A percentile compares a stretch with the other conserved stretches of the same genome.
Conservation (phyloP, 208 protist species). For the Porcisia hertigi region DNA sequence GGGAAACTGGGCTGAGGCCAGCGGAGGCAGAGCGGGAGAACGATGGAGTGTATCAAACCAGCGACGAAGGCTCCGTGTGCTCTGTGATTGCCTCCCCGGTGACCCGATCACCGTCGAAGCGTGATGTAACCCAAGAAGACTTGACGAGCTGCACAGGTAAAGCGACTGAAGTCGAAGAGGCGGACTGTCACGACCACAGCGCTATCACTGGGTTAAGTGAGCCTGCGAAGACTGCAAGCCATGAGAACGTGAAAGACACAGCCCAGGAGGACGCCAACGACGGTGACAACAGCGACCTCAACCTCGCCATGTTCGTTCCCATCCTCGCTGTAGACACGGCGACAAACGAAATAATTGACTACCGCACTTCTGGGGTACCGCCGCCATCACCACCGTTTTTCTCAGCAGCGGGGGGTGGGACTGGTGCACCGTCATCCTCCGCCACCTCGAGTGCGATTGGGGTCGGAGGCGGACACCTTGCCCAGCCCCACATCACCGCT, state of each 20-base stretch:
- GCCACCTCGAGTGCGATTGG: neutral
- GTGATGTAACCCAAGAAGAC: neutral
- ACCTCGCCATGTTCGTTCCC: constrained; percentile 36
- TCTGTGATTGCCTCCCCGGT: neutral
- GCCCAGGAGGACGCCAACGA: neutral
- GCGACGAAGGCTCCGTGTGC: neutral
- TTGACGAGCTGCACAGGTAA: neutral
- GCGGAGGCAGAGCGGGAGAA: neutral
- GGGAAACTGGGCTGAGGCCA: neutral
- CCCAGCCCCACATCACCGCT: constrained; percentile 6
- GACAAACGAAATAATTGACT: constrained; percentile 40
- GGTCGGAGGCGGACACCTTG: neutral
- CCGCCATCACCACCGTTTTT: too few species aligned
- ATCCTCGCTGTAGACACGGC: constrained; percentile 32
- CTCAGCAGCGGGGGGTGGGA: neutral
- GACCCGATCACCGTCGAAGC: neutral
- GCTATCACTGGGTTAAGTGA: neutral
- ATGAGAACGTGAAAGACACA: neutral
- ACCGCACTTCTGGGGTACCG: constrained; percentile 12
- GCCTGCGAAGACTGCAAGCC: neutral
- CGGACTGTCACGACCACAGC: neutral
- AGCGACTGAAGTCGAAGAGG: neutral
- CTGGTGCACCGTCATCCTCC: neutral
- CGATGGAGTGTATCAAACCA: neutral
- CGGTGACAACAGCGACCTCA: neutral